Conservation (phyloP, 2,329 filamentous ascomycete species). For the Lachnellula occidentalis region DNA sequence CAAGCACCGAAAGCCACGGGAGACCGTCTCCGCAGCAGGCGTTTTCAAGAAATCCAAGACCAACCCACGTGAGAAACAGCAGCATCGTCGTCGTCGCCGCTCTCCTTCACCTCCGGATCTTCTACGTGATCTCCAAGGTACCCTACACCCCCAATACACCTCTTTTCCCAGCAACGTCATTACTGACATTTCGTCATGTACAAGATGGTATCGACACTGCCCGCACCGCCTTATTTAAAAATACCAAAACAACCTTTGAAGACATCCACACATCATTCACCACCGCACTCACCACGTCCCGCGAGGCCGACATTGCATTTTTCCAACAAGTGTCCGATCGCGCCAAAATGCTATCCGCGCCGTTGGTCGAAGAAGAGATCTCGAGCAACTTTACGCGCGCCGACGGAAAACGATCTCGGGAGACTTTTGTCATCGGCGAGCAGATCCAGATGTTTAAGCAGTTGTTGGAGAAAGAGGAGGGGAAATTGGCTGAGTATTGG, state of each 20-base stretch:
- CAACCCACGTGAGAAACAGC: constrained; percentile 8
- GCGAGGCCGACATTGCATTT: constrained; percentile 12
- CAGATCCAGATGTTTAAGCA: constrained; percentile 18
- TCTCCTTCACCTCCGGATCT: constrained; percentile 10
- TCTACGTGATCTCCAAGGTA: constrained; percentile 13
- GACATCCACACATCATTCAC: constrained; percentile 11
- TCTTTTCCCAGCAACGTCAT: neutral
- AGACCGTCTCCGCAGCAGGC: constrained; percentile 17
- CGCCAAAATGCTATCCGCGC: constrained; percentile 7
- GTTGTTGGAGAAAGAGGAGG: constrained; percentile 18
- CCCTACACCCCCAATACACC: neutral
- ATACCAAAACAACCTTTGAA: constrained; percentile 14
- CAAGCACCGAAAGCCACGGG: neutral
- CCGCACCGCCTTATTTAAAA: constrained; percentile 7
- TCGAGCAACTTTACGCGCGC: constrained; percentile 11
- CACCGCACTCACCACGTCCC: constrained; percentile 3
- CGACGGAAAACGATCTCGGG: constrained; percentile 11
- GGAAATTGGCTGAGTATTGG: constrained; percentile 23
- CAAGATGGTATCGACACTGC: constrained; percentile 22
- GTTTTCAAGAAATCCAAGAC: constrained; percentile 20
- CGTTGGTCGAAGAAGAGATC: constrained; percentile 21
- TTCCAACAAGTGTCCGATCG: constrained; percentile 6
- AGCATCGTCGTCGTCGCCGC: constrained; percentile 9
- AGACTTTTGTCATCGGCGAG: constrained; percentile 21
- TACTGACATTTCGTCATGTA: neutral